These are phyloP conservation scores for Sporobolomyces roseus DNA, from an alignment of 768 basidiomycete species.

Conservation along the genomic window DNA sequence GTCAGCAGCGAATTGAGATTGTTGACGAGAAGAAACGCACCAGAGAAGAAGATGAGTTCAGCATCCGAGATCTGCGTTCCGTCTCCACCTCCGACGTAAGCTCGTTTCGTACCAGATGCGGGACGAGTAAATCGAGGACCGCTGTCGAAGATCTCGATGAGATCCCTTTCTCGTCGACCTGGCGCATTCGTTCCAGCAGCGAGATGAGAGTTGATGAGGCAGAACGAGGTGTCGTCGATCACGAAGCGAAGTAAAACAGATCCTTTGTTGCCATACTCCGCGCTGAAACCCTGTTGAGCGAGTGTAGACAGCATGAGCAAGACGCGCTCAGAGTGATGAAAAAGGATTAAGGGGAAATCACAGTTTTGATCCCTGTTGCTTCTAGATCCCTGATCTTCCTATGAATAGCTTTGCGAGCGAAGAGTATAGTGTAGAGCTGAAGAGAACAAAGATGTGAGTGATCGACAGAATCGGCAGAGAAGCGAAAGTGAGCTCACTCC, in stretches of 20 bases:
- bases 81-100: conserved; percentile 84
- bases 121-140: conserved; percentile 47
- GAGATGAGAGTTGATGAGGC: conserved; percentile 93
- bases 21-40: neutral
- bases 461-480: neutral
- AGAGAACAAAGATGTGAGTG: neutral
- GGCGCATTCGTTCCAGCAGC: conserved; percentile 52
- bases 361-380: conserved; percentile 79
- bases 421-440: conserved; percentile 65
- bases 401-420: conserved; percentile 51
- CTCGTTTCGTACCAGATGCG: neutral
- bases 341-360: conserved; percentile 66
- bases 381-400: conserved; percentile 62
- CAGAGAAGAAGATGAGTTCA: conserved; percentile 74
- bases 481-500: conserved; percentile 52
- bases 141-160: conserved; percentile 79
- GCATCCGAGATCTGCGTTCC: conserved; percentile 90
- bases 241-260: conserved; percentile 54
- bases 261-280: too few species aligned
- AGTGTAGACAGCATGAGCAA: too few species aligned
- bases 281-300: too few species aligned
- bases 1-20: neutral
- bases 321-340: too few species aligned
- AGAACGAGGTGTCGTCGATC: conserved; percentile 84
- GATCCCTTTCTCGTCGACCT: conserved; percentile 69